phyloP scores from a whole-genome alignment of 106 monocot genomes.

The Hemerocallis citrina region DNA sequence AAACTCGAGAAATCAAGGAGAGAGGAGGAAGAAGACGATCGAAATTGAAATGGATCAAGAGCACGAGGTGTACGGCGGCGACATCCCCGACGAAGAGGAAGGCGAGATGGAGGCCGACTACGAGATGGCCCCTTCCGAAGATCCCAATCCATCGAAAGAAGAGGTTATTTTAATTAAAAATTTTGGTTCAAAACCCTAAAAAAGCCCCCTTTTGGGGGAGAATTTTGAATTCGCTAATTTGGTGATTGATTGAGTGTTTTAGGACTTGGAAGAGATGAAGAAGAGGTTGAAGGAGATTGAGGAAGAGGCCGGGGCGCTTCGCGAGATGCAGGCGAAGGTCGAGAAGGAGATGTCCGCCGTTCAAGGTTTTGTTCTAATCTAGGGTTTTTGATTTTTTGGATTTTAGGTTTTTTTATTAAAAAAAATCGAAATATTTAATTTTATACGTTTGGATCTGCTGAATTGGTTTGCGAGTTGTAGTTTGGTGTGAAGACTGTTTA shows the following conservation, averaged over 20 bases:
- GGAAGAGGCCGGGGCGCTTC: conserved; percentile 53
- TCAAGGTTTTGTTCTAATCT: too few species aligned
- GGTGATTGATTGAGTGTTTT: not conserved
- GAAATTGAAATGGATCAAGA: too few species aligned
- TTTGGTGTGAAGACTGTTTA: too few species aligned
- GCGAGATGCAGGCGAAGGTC: conserved; percentile 74
- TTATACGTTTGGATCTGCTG: too few species aligned
- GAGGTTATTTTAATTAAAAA: not conserved
- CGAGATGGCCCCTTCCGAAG: too few species aligned
- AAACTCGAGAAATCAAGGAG: too few species aligned
- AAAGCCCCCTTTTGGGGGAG: not conserved
- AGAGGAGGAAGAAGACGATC: too few species aligned
- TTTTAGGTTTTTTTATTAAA: too few species aligned
- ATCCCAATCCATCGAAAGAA: conserved; percentile 2
- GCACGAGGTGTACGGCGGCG: conserved; percentile 36
- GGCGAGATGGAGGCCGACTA: conserved; percentile 10
- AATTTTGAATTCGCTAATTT: not conserved
- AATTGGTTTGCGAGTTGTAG: too few species aligned
- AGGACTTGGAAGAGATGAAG: conserved; percentile 64
- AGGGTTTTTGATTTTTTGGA: too few species aligned
- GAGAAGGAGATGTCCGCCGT: conserved; percentile 69
- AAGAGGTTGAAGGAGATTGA: conserved; percentile 65
- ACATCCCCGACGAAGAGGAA: conserved; percentile 30
- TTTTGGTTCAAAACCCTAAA: not conserved
- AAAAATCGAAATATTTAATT: too few species aligned